Evolutionary conservation across 805 yeast species (phyloP).

Genomic region (Saccharomycopsis sp.): DNA sequence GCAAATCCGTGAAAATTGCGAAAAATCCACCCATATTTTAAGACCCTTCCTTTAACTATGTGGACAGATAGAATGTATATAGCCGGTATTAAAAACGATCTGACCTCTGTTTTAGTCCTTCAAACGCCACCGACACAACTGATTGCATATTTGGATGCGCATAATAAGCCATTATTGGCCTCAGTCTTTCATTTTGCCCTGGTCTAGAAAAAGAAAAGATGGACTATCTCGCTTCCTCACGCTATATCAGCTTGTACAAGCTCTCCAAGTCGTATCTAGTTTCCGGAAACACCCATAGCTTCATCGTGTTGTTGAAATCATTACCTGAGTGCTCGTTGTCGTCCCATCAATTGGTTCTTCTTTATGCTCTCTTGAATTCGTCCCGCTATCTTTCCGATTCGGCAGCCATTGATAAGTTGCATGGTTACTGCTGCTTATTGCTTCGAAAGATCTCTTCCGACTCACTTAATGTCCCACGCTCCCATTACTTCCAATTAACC

Average conservation of each 20-base stretch:
- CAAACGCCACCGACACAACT: too few species aligned
- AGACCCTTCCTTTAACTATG: too few species aligned
- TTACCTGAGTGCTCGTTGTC: background rate
- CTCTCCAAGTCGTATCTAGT: background rate
- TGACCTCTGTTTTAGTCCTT: too few species aligned
- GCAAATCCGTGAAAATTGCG: too few species aligned
- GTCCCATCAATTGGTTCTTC: conserved; percentile 7
- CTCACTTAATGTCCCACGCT: background rate
- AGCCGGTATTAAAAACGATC: too few species aligned
- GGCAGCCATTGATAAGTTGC: background rate
- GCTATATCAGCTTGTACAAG: background rate
- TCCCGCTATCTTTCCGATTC: background rate
- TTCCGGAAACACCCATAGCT: background rate
- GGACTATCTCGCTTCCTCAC: background rate
- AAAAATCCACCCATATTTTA: too few species aligned
- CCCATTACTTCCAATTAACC: conserved; percentile 13
- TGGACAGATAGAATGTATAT: too few species aligned
- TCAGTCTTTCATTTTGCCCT: too few species aligned
- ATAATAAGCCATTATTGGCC: too few species aligned
- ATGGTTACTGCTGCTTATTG: background rate
- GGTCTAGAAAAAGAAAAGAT: too few species aligned
- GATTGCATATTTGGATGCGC: too few species aligned
- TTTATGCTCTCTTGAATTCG: conserved; percentile 13
- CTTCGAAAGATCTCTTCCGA: background rate
- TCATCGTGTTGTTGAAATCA: background rate